Evolutionary conservation across 1,284 basidiomycete species (phyloP).

Genomic region (Cutaneotrichosporon cyanovorans): DNA sequence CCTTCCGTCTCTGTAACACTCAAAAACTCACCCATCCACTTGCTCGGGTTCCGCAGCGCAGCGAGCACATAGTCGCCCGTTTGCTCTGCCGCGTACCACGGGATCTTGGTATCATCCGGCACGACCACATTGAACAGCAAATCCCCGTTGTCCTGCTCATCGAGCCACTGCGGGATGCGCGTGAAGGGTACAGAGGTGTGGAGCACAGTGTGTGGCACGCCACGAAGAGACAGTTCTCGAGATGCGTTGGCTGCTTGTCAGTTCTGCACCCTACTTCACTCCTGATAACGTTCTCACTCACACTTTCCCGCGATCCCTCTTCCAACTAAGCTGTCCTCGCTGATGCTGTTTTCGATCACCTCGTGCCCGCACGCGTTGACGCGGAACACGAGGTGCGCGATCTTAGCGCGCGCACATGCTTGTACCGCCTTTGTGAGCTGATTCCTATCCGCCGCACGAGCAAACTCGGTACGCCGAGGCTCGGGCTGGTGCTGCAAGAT

Average conservation of each 20-base stretch:
- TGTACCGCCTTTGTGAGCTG: constrained; percentile 14
- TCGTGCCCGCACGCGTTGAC: constrained; percentile 18
- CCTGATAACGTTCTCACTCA: background rate
- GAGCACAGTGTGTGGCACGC: constrained; percentile 23
- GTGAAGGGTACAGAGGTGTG: constrained; percentile 19
- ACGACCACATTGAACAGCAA: constrained; percentile 23
- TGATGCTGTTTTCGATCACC: constrained; percentile 12
- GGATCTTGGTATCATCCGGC: constrained; percentile 25
- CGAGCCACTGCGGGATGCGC: constrained; percentile 11
- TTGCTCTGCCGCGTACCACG: constrained; percentile 29
- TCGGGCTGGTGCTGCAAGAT: constrained; percentile 18
- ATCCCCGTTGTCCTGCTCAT: constrained; percentile 1
- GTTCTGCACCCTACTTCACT: background rate
- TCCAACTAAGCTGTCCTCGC: background rate
- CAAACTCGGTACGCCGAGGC: constrained; percentile 15
- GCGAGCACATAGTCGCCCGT: constrained; percentile 32
- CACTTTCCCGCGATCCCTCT: too few relatives aligned
- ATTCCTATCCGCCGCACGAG: constrained; percentile 11
- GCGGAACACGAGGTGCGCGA: constrained; percentile 16
- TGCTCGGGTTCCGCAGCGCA: constrained; percentile 25
- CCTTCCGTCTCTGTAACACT: background rate
- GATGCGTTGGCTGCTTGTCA: constrained; percentile 14
- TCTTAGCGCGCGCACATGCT: constrained; percentile 13
- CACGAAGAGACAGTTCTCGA: constrained; percentile 21
- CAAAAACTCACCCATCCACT: constrained; percentile 26